phyloP scores from a whole-genome alignment of 164 flowering plant species.

The Malania oleifera region DNA sequence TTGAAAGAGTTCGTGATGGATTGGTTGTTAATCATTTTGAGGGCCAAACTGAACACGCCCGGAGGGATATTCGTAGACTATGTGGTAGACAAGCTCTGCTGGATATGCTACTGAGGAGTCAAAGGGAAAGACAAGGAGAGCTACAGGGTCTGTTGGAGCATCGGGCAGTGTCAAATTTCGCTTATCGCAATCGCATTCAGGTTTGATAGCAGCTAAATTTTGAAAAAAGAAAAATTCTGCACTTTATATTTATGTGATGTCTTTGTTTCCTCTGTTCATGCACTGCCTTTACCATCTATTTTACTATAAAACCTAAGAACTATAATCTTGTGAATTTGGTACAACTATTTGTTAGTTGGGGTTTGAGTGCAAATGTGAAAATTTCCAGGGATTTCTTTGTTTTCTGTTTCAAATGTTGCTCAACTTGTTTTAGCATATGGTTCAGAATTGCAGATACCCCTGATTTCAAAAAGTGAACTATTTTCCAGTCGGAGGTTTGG shows the following conservation, averaged over 20 bases:
- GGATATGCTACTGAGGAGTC: slow-evolving; percentile 73
- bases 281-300: too few relatives aligned
- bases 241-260: background rate
- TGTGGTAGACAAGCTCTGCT: slow-evolving; percentile 88
- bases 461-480: too few relatives aligned
- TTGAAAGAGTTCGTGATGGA: slow-evolving; percentile 57
- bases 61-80: slow-evolving; percentile 58
- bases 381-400: too few relatives aligned
- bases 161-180: slow-evolving; percentile 72
- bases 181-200: slow-evolving; percentile 96
- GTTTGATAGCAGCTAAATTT: slow-evolving; percentile 29
- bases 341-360: too few relatives aligned
- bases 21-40: slow-evolving; percentile 37
- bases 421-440: too few relatives aligned
- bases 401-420: too few relatives aligned
- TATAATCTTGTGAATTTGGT: too few relatives aligned
- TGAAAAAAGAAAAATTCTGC: too few relatives aligned
- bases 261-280: background rate
- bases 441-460: too few relatives aligned
- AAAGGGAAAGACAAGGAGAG: slow-evolving; percentile 72
- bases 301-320: too few relatives aligned
- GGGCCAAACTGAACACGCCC: slow-evolving; percentile 35
- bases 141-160: slow-evolving; percentile 60
- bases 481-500: too few relatives aligned
- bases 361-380: too few relatives aligned